Evolutionary conservation across 1,139 yeast genomes (phyloP), one percentile per base, ranked within the genome.

Genomic region (Trichomonascaceae sp.): DNA sequence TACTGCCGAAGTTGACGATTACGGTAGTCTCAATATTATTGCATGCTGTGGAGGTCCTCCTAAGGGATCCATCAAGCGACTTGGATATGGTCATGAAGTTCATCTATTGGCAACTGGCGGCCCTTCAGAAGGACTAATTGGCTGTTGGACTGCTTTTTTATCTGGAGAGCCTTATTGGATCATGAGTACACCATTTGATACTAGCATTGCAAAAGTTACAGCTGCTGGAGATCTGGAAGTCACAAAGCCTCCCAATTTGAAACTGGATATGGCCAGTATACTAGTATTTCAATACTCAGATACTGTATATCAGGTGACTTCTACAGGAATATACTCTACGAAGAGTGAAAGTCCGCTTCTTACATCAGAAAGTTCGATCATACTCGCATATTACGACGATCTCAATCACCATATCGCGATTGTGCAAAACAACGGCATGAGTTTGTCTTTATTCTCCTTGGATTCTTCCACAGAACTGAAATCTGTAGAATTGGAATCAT

Each of bases 11-110:
- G 17, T 49, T 5, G 48, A 49, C 32, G n/a, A 13, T 4, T 32
- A 36, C 48, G 10, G 19, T 7, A 44, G 45, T 43, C 19, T 49
- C 4, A 39, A 36, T 17, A 22, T 49, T 27, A 43, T 36, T 15
- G 38, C 52, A 10, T 49, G 52, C 47, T 49, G 47, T 27, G 46
- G 46, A 2, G 52, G 52, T 13, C 43, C 44, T 13, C 52, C 52
- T 12, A 12, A 17, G 10, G 52, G 52, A 4, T 43, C 48, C 3
- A 15, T 49, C 19, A 49, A 49, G n/a, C 44, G 44, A 13, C 39
- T 49, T 13, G 39, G 36, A 19, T 44, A 43, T 32, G 52, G 52
- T 2, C 17, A 20, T 38, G 52, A 49, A 8, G 17, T 49, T n/a
- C 20, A 49, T 32, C 8, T 32, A 12, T 20, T 49, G 12, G 52